Base-by-base conservation (phyloP, 495 filamentous ascomycete species). In the Hypoxylon fragiforme region DNA sequence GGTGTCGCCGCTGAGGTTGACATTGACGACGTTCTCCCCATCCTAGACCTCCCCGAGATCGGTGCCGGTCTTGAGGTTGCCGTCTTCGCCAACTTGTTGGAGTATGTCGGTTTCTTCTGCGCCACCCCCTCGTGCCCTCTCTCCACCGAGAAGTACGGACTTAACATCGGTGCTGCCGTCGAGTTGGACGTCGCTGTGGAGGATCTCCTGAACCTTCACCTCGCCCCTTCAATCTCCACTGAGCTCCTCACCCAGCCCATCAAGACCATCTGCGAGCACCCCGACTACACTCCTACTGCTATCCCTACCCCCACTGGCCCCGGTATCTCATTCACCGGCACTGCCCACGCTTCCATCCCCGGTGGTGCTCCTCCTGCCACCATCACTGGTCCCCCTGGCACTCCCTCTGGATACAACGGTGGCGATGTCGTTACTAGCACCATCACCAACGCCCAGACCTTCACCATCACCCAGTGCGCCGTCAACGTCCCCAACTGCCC, bases 91-190 rank as follows among this genome's bases (percentile, higher is more conserved):
- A 70, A 76, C 46, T 58, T 76, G 4, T 60, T 73, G 32, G 70
- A 74, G 49, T 76, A 72, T 39, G 62, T 67, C 24, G 73, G 70
- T 54, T 68, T 70, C 28, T 63, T 76, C 50, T 68, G 65, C 38
- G 58, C 51, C 11, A 59, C 62, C n/a, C 58, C 62, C 1, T 13
- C 45, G 12, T 68, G 65, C 49, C 65, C 65, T 37, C 56, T 68
- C 8, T 55, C 60, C 15, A 63, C 59, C 41, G 69, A 73, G 53
- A 63, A 57, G 44, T 67, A 71, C 32, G 70, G 72, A 38, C 54
- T 73, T 34, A 70, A 68, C 57, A 52, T 73, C 41, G 68, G 65
- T 57, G 66, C 70, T 21, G 67, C 69, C 44, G 67, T 71, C 30
- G 52, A 65, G 47, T 49, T 73, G 42, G 64, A 70, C 60, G 62